phyloP scores from a whole-genome alignment of 495 filamentous ascomycete species.

The Penicillium cataractarum region DNA sequence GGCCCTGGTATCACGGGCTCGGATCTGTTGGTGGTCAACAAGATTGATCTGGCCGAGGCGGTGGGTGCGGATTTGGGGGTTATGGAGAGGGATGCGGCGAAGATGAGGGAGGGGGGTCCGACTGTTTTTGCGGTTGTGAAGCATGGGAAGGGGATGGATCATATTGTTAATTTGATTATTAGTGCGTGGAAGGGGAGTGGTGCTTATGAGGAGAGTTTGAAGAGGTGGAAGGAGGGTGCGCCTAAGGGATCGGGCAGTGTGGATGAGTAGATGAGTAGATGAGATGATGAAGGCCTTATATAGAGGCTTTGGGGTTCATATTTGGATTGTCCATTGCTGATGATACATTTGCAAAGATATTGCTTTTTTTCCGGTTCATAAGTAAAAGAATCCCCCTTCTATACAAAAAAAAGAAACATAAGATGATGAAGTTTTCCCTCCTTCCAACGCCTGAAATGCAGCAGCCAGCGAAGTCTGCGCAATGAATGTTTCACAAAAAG shows the following conservation, averaged over 20 bases:
- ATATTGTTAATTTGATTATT: conserved; percentile 85
- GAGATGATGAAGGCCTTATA: not conserved
- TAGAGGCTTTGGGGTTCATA: not conserved
- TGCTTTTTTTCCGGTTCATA: conserved; percentile 27
- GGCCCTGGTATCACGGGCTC: conserved; percentile 96
- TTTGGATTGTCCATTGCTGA: conserved; percentile 2
- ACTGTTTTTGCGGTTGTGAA: conserved; percentile 98
- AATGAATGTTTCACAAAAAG: conserved; percentile 18
- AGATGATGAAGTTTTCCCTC: conserved; percentile 18
- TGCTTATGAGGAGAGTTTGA: conserved; percentile 61
- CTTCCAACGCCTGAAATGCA: conserved; percentile 40
- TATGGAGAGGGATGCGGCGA: conserved; percentile 93
- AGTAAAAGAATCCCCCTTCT: conserved; percentile 14
- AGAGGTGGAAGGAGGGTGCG: conserved; percentile 56
- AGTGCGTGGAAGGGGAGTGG: conserved; percentile 92
- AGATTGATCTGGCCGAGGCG: conserved; percentile 90
- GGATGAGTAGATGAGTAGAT: conserved; percentile 32
- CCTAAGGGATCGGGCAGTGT: conserved; percentile 49
- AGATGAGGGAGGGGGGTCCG: conserved; percentile 94
- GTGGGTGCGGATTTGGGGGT: conserved; percentile 90
- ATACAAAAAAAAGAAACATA: conserved; percentile 19
- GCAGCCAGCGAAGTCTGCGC: conserved; percentile 22
- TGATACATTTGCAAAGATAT: conserved; percentile 18
- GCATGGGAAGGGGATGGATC: conserved; percentile 78
- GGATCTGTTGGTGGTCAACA: conserved; percentile 91